Evolutionary conservation across 2,329 filamentous ascomycete species (phyloP).

Genomic region (Cordyceps farinosa): DNA sequence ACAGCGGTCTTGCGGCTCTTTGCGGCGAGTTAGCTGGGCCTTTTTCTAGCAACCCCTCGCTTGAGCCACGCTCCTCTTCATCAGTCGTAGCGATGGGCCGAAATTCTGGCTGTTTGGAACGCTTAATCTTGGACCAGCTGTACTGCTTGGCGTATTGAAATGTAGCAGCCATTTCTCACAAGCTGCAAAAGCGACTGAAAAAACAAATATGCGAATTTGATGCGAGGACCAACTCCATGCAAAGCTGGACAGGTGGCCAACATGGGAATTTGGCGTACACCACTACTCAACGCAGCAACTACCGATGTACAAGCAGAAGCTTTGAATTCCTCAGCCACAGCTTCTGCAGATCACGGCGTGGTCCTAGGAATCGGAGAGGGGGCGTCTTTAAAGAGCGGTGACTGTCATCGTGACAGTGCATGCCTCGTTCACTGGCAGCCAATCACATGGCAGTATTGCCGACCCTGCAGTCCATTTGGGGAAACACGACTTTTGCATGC

Average conservation of each 20-base stretch:
- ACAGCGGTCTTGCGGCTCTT: not conserved
- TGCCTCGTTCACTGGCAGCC: not conserved
- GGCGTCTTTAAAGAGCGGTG: not conserved
- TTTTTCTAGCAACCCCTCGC: constrained; percentile 7
- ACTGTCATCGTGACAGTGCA: constrained; percentile 14
- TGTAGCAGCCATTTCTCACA: constrained; percentile 4
- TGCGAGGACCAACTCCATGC: not conserved
- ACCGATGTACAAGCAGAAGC: not conserved
- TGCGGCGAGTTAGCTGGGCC: not conserved
- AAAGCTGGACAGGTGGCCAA: not conserved
- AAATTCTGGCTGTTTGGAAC: not conserved
- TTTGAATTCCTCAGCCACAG: not conserved
- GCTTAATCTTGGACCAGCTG: constrained; percentile 14
- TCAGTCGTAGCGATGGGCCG: not conserved
- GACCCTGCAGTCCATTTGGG: not conserved
- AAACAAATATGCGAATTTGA: not conserved
- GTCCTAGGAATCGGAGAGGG: not conserved
- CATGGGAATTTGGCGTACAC: not conserved
- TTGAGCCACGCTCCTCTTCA: constrained; percentile 4
- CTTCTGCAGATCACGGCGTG: not conserved
- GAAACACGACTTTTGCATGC: not conserved
- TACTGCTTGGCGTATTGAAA: constrained; percentile 12
- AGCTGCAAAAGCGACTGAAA: not conserved
- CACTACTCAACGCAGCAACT: not conserved
- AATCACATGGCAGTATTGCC: not conserved